Percentiles rank a stretch among this genome's conserved stretches.
Conservation (phyloP, 495 filamentous ascomycete species). For the Rusavskia elegans region DNA sequence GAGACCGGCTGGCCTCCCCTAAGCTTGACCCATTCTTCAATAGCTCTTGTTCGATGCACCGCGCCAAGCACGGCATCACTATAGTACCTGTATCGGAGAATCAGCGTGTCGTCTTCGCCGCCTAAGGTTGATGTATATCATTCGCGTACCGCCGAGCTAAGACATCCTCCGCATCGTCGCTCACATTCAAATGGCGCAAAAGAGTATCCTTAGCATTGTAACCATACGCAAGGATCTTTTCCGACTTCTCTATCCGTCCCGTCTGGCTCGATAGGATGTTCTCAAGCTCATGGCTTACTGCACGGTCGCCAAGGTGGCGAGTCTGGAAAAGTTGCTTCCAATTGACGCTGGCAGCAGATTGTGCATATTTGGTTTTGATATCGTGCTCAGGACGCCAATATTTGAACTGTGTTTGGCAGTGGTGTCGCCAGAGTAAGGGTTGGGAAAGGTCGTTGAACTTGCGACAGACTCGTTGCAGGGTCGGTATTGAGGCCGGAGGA, state of each 20-base stretch:
- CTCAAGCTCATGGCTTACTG: constrained; percentile 44
- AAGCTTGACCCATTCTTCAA: constrained; percentile 57
- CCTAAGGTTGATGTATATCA: neutral
- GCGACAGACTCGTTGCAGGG: constrained; percentile 43
- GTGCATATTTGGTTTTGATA: constrained; percentile 38
- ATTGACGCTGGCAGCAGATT: constrained; percentile 38
- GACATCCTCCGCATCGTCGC: constrained; percentile 51
- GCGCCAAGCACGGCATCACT: constrained; percentile 53
- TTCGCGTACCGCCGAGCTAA: constrained; percentile 57
- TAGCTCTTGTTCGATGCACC: constrained; percentile 66
- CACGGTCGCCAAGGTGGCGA: constrained; percentile 36
- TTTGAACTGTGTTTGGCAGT: constrained; percentile 49
- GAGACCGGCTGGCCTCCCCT: constrained; percentile 32
- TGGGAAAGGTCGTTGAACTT: constrained; percentile 51
- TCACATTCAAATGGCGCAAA: constrained; percentile 41
- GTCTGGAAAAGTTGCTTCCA: constrained; percentile 63
- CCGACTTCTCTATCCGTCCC: constrained; percentile 50
- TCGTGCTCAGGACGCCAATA: constrained; percentile 61
- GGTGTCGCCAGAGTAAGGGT: constrained; percentile 60
- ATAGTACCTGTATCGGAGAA: constrained; percentile 43
- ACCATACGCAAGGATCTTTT: constrained; percentile 51
- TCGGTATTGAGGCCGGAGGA: constrained; percentile 27
- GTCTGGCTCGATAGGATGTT: constrained; percentile 52
- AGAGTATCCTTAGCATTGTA: constrained; percentile 84
- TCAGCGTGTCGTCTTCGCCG: too few species aligned